These are phyloP conservation scores for Isatis tinctoria DNA, from an alignment of 345 rosid genomes.

Conservation along the genomic window DNA sequence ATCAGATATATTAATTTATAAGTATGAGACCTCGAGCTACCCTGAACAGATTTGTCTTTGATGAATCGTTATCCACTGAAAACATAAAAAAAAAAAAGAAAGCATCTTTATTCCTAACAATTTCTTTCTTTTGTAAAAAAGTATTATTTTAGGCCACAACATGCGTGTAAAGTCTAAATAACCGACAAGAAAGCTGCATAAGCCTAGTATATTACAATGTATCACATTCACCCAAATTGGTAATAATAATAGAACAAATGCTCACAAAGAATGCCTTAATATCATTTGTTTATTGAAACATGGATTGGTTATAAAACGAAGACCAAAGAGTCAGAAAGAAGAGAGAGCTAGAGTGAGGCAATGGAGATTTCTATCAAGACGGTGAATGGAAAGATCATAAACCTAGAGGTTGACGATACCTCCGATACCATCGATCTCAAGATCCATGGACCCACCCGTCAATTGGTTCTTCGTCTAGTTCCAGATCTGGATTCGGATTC, in stretches of 20 bases:
- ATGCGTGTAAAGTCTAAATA: background rate
- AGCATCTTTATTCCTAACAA: background rate
- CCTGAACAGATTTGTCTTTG: background rate
- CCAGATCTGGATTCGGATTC: background rate
- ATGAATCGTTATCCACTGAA: background rate
- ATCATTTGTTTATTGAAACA: background rate
- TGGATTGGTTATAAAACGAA: background rate
- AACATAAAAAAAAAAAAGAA: background rate
- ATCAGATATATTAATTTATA: too few relatives aligned
- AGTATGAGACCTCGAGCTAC: too few relatives aligned
- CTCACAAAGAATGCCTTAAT: background rate
- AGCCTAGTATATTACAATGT: background rate
- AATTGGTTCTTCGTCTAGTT: background rate
- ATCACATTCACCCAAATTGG: background rate
- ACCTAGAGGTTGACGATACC: slow-evolving; percentile 6
- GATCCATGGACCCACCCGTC: slow-evolving; percentile 1
- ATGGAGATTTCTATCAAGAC: slow-evolving; percentile 1
- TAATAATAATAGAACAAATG: background rate
- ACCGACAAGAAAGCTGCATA: background rate
- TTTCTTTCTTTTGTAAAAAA: background rate
- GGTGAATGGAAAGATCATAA: background rate
- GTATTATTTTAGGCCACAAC: background rate
- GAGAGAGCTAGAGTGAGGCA: background rate
- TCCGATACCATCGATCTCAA: slow-evolving; percentile 3
- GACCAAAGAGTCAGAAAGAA: background rate